phyloP scores from a whole-genome alignment of 1,139 yeast genomes.

The Candida labiduridarum region DNA sequence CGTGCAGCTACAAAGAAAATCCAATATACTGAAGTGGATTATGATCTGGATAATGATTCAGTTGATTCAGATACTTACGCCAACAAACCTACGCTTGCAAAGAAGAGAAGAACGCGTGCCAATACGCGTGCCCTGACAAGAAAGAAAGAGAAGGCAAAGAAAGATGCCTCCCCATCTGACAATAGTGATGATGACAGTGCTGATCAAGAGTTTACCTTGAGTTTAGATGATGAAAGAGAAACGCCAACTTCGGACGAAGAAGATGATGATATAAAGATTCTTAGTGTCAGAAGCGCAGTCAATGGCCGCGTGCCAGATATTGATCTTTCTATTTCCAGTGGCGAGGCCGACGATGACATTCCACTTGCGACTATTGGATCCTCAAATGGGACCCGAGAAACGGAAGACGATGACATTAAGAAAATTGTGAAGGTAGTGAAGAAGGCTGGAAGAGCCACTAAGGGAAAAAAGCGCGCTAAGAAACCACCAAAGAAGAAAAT shows the following conservation, averaged over 20 bases:
- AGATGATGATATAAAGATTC: constrained; percentile 24
- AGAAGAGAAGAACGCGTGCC: constrained; percentile 22
- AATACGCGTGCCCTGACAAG: constrained; percentile 12
- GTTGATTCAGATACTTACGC: constrained; percentile 17
- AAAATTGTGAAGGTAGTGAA: neutral
- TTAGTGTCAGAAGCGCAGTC: constrained; percentile 15
- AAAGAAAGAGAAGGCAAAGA: constrained; percentile 3
- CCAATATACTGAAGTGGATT: constrained; percentile 21
- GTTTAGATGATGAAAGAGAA: constrained; percentile 20
- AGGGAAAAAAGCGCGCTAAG: constrained; percentile 10
- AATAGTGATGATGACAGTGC: constrained; percentile 14
- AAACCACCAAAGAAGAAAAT: constrained; percentile 55
- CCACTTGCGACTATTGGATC: constrained; percentile 25
- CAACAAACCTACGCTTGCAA: constrained; percentile 13
- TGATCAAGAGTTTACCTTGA: constrained; percentile 26
- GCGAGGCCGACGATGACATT: constrained; percentile 16
- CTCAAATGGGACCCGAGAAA: constrained; percentile 40
- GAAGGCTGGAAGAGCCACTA: neutral
- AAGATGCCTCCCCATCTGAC: constrained; percentile 4
- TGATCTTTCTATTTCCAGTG: constrained; percentile 23
- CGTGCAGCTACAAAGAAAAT: constrained; percentile 17
- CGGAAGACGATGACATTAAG: constrained; percentile 64
- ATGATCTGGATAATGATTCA: constrained; percentile 18
- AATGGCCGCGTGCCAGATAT: constrained; percentile 14
- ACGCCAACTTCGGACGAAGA: constrained; percentile 21